Evolutionary conservation across 2,329 filamentous ascomycete genomes (phyloP).

Genomic region (Ramularia collo-cygni): DNA sequence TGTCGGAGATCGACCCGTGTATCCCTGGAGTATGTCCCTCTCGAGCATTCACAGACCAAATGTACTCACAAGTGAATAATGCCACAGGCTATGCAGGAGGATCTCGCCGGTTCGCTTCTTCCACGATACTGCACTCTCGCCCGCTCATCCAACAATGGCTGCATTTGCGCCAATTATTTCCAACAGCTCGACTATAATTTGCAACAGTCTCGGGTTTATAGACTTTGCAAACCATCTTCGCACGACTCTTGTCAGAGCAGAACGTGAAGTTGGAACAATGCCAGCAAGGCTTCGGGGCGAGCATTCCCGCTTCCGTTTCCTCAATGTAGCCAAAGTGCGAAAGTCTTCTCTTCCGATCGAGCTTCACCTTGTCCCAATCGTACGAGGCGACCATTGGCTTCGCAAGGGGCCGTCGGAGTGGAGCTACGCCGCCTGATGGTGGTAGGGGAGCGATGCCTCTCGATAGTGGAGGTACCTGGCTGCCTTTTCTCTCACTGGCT

Average conservation of each 20-base stretch:
- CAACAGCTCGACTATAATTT: neutral
- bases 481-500: too few relatives aligned
- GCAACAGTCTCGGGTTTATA: neutral
- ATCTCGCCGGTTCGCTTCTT: too few relatives aligned
- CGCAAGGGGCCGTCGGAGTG: neutral
- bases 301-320: conserved; percentile 1
- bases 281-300: neutral
- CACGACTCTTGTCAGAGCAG: too few relatives aligned
- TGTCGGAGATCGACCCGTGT: too few relatives aligned
- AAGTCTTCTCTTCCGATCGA: neutral
- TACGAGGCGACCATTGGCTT: neutral
- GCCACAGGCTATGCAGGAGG: too few relatives aligned
- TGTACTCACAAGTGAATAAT: too few relatives aligned
- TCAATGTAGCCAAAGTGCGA: conserved; percentile 1
- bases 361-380: neutral
- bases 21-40: too few relatives aligned
- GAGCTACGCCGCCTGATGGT: too few relatives aligned
- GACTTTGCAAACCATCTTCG: neutral
- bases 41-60: too few relatives aligned
- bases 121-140: neutral
- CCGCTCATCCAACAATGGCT: neutral
- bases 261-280: neutral
- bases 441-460: too few relatives aligned
- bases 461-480: too few relatives aligned
- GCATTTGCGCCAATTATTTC: neutral